Base-by-base conservation (phyloP, 805 yeast genomes). In the Ogataea naganishii region DNA sequence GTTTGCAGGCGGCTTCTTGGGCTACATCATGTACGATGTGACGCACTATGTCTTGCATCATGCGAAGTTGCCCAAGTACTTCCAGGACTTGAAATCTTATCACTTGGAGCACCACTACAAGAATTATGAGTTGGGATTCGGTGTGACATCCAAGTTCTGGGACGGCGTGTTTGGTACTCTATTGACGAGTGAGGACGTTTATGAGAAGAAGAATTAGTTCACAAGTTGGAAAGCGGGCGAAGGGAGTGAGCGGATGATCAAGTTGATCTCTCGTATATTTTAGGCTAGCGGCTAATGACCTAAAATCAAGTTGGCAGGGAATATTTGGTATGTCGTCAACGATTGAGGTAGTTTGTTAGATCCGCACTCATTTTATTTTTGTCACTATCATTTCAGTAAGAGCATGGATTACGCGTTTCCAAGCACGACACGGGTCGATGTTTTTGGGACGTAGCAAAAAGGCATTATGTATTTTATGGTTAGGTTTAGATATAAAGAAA, bases 21-120 rank as follows among this genome's bases (percentile, higher is more conserved):
- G 99, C 32, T 92, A 92, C 61, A 76, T 89, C 46, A 59, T 75
- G 57, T 92, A 92, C 53, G 99, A 92, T 58, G 69, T 80, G 43
- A 81, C 94, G n/a, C 99, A 92, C 61, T 92, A 92, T 58, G 72
- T 83, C 49, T 62, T 92, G 51, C 99, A 92, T 53, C 99, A 92
- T 59, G 72, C 83, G 22, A 69, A 68, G 48, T 66, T 92, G 47
- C 98, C 98, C 15, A 47, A 61, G 23, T 80, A 66, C 51, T 62
- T 85, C 59, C 86, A 83, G 53, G 75, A 72, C 18, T 63, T 85
- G 49, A 92, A 92, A 59, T 83, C 81, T 29, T 79, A 85, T 53
- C 99, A 92, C 56, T 69, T 92, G 58, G 97, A 89, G 56, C 99
- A 92, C 58, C 99, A 92, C 54, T 92, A 92, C 66, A 88, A 89